phyloP scores from a whole-genome alignment of 306 rosid genomes.

The Sindora glabra region DNA sequence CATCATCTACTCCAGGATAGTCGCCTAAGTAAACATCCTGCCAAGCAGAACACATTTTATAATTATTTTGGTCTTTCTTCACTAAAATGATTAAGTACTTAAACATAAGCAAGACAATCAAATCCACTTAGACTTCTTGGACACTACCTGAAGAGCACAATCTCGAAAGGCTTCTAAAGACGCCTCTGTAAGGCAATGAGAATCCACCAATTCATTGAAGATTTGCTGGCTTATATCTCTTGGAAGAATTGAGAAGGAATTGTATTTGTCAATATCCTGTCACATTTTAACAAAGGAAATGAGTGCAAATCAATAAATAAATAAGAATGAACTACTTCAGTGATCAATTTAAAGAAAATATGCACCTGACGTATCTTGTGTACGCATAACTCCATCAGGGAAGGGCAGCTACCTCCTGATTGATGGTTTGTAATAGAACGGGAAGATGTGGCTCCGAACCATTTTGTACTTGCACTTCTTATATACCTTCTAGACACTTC shows the following conservation, averaged over 20 bases:
- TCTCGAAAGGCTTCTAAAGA: slow-evolving; percentile 49
- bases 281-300: neutral
- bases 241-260: slow-evolving; percentile 48
- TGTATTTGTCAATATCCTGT: slow-evolving; percentile 43
- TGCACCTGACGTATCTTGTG: slow-evolving; percentile 52
- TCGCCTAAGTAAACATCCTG: slow-evolving; percentile 62
- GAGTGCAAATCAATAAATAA: neutral
- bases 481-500: slow-evolving; percentile 32
- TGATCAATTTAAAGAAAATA: neutral
- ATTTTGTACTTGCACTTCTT: slow-evolving; percentile 46
- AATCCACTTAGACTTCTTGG: slow-evolving; percentile 3
- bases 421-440: slow-evolving; percentile 23
- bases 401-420: slow-evolving; percentile 35
- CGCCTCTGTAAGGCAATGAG: slow-evolving; percentile 41
- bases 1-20: slow-evolving; percentile 49
- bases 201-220: slow-evolving; percentile 51
- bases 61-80: neutral
- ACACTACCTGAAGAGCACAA: slow-evolving; percentile 61
- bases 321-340: neutral
- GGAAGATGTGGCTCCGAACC: slow-evolving; percentile 35
- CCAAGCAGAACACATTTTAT: slow-evolving; percentile 4
- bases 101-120: slow-evolving; percentile 12
- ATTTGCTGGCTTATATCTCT: slow-evolving; percentile 65
- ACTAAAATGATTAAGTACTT: neutral
- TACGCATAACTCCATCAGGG: slow-evolving; percentile 57